Percentiles rank a stretch among this genome's conserved stretches.
Evolutionary conservation across 2,329 filamentous ascomycete genomes (phyloP).

Genomic region (Tolypocladium nubicola): DNA sequence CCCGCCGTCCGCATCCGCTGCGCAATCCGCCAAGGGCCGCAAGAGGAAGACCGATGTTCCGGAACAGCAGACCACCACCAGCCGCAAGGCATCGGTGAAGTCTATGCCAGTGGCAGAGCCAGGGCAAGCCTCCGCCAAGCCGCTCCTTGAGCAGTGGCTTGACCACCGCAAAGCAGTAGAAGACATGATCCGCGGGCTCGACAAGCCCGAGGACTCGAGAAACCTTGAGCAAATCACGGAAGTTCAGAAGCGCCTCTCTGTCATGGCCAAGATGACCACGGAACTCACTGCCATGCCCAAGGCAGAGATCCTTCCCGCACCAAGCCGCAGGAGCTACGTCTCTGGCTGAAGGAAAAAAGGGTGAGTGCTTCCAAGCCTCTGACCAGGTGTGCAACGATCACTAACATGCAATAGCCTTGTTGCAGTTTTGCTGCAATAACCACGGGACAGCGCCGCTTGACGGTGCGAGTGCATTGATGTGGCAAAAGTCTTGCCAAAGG

Average conservation of each 20-base stretch:
- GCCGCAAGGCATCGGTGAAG: slow-evolving; percentile 40
- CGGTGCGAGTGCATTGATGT: slow-evolving; percentile 2
- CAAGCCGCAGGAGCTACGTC: slow-evolving; percentile 12
- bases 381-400: slow-evolving; percentile 3
- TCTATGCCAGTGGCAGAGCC: slow-evolving; percentile 21
- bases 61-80: slow-evolving; percentile 25
- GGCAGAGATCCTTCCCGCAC: slow-evolving; percentile 9
- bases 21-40: slow-evolving; percentile 35
- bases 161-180: slow-evolving; percentile 55
- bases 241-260: slow-evolving; percentile 37
- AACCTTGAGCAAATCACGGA: slow-evolving; percentile 43
- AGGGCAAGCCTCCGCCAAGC: slow-evolving; percentile 22
- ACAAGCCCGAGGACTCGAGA: slow-evolving; percentile 39
- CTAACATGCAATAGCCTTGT: slow-evolving; percentile 2
- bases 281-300: slow-evolving; percentile 15
- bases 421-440: background rate
- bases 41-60: slow-evolving; percentile 47
- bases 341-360: slow-evolving; percentile 9
- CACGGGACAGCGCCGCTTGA: background rate
- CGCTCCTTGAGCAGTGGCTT: slow-evolving; percentile 44
- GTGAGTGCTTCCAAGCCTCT: background rate
- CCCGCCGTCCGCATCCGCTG: slow-evolving; percentile 21
- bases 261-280: slow-evolving; percentile 40
- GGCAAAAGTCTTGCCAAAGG: background rate
- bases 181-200: slow-evolving; percentile 40